phyloP scores from a whole-genome alignment of 305 asterid genomes.

The Rubia peregrina region DNA sequence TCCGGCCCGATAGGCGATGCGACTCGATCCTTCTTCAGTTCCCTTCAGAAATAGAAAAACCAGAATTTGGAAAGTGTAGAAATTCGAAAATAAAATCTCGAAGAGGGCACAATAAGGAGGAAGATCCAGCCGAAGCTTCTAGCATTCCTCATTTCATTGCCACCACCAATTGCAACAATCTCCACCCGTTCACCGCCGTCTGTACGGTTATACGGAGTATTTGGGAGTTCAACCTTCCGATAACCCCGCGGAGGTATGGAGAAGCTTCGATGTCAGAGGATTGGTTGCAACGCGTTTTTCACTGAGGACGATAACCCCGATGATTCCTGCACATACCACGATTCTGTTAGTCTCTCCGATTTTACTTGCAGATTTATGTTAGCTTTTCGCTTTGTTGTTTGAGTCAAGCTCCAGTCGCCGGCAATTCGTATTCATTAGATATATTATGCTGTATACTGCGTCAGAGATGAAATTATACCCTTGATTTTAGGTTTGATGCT shows the following conservation, averaged over 20 bases:
- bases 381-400: neutral
- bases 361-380: neutral
- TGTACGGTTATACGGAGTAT: neutral
- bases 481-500: neutral
- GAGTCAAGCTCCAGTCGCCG: neutral
- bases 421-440: neutral
- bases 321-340: constrained; percentile 72
- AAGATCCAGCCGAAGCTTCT: neutral
- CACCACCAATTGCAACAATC: neutral
- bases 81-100: neutral
- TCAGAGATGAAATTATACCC: neutral
- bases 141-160: neutral
- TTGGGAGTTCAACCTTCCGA: neutral
- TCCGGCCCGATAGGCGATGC: neutral
- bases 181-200: neutral
- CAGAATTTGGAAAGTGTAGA: neutral
- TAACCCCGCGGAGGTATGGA: constrained; percentile 34
- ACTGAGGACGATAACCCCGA: constrained; percentile 65
- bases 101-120: neutral
- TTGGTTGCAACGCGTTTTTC: constrained; percentile 77
- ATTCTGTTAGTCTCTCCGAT: constrained; percentile 40
- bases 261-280: constrained; percentile 86
- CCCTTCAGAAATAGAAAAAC: neutral
- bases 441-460: neutral
- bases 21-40: neutral